These are phyloP conservation scores for Candida nemodendra DNA, from an alignment of 805 yeast genomes.

Conservation along the genomic window DNA sequence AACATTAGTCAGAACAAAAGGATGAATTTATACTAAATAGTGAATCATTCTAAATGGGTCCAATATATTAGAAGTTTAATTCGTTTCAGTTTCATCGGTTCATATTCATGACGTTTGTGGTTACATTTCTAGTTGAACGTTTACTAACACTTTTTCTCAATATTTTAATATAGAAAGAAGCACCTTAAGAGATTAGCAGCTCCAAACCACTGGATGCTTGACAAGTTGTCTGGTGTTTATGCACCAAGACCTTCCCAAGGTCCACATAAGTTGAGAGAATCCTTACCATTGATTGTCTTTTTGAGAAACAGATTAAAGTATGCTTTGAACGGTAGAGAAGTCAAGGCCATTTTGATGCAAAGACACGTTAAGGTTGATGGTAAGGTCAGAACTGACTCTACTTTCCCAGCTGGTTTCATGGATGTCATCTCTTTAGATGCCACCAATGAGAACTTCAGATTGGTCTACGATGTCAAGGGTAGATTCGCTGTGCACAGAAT, in stretches of 20 bases:
- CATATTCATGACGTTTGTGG: no score
- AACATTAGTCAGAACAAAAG: no score
- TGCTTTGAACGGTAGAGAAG: conserved; percentile 98
- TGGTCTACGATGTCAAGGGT: conserved; percentile 97
- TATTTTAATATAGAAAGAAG: conserved; percentile 69
- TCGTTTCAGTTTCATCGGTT: no score
- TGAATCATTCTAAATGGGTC: no score
- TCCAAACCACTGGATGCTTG: conserved; percentile 99
- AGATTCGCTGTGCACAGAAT: conserved; percentile 99
- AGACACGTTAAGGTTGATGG: conserved; percentile 98
- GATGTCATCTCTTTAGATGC: conserved; percentile 97
- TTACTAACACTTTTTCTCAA: background rate
- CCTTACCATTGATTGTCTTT: conserved; percentile 94
- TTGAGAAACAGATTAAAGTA: conserved; percentile 98
- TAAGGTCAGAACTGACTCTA: conserved; percentile 98
- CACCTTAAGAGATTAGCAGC: conserved; percentile 99
- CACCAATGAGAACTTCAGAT: conserved; percentile 99
- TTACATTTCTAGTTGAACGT: background rate
- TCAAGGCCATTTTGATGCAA: conserved; percentile 96
- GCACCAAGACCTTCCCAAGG: conserved; percentile 99
- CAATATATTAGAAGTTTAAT: no score
- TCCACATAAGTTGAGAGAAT: conserved; percentile 99
- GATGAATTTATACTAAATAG: no score
- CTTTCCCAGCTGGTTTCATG: conserved; percentile 99
- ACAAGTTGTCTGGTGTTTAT: conserved; percentile 98